Evolutionary conservation across 345 rosid genomes (phyloP), one percentile per base, ranked within the genome.

Genomic region (Murraya paniculata): DNA sequence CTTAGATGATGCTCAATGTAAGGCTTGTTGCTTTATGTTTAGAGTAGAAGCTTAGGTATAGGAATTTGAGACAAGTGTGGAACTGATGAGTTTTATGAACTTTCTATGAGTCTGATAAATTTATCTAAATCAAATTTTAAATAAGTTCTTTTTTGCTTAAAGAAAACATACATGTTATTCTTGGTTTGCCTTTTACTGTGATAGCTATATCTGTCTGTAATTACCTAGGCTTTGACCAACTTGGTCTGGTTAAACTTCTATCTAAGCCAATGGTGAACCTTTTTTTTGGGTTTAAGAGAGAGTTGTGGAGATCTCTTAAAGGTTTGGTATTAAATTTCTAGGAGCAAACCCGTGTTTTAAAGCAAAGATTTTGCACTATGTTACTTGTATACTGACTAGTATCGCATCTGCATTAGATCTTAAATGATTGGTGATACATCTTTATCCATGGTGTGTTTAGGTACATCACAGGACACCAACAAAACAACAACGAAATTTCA

Each of bases 401-500:
- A 38, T 33, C 24, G 27, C 21, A 9, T 50, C 25, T 50, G 60
- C 75, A 30, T 67, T 67, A 67, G 9, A 67, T 39, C 55, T 38
- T 36, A 5, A 55, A 21, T 18, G 10, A n/a, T 30, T 35, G 48
- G 41, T 68, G 45, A n/a, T 39, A 14, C 68, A 38, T 58, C n/a
- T 38, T 59, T 25, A 2, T 38, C 8, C 45, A 16, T 71, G 21
- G 67, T 80, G 69, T 39, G 76, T 45, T 45, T 69, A 83, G 87
- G 78, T 27, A 19, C 77, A 33, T 78, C 83, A 5, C 57, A 76
- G 60, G 83, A 79, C 21, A 72, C 36, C 74, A 73, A 55, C 22
- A 82, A 45, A 55, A 48, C 78, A 0, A 19, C 82, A 11, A 33
- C 62, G 0, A 85, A 74, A 64, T 81, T 83, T 77, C 67, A 75